phyloP scores from a whole-genome alignment of 352 stramenopile species.

The Globisporangium cylindrosporum region DNA sequence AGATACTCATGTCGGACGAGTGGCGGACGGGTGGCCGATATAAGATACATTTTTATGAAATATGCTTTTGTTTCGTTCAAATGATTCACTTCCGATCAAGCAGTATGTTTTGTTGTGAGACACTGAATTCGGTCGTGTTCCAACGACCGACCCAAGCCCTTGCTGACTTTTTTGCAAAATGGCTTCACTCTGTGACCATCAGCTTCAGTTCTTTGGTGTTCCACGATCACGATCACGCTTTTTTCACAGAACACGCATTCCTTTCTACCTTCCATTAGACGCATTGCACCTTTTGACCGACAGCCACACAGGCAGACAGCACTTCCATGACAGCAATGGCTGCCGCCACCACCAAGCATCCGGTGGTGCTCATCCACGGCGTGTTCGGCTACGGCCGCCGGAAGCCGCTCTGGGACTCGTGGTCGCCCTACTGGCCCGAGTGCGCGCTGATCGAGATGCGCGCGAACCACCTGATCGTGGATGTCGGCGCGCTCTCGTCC shows the following conservation, averaged over 20 bases:
- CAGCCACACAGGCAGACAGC: background rate
- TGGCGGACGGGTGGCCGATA: too few species aligned
- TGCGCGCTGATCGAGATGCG: slow-evolving; percentile 23
- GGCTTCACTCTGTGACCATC: background rate
- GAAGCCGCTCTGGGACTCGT: slow-evolving; percentile 28
- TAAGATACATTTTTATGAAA: too few species aligned
- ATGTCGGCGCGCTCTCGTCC: slow-evolving; percentile 34
- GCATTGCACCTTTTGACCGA: background rate
- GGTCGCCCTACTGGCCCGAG: slow-evolving; percentile 38
- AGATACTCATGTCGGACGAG: too few species aligned
- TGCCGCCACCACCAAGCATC: slow-evolving; percentile 17
- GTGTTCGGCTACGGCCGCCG: slow-evolving; percentile 22
- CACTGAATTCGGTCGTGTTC: too few species aligned
- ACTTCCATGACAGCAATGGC: background rate
- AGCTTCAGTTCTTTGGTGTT: slow-evolving; percentile 4
- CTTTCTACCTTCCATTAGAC: too few species aligned
- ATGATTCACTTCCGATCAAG: too few species aligned
- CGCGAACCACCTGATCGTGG: slow-evolving; percentile 33
- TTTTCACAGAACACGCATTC: background rate
- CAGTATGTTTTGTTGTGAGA: too few species aligned
- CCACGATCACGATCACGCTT: background rate
- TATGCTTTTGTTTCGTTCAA: too few species aligned
- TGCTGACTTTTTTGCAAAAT: background rate
- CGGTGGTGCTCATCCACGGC: slow-evolving; percentile 32
- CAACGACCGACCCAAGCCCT: background rate